These are phyloP conservation scores for Nannochloropsis granulata DNA, from an alignment of 108 stramenopile genomes.

Conservation along the genomic window DNA sequence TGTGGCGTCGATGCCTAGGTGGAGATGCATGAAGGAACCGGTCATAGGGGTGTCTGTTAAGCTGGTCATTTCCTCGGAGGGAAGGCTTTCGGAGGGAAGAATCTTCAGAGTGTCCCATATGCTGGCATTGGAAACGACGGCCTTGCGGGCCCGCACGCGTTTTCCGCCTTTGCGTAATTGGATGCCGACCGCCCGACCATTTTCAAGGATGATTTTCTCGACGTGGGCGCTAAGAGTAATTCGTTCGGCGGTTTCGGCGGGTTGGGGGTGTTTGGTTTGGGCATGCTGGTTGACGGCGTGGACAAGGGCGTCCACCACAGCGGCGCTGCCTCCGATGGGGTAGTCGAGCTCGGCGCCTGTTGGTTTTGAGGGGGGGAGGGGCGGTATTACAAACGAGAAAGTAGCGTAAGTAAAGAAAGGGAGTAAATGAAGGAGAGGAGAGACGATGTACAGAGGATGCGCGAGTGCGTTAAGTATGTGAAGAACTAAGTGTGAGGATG, in stretches of 20 bases:
- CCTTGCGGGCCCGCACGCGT: constrained; percentile 52
- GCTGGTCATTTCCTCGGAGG: background rate
- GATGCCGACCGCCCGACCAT: constrained; percentile 53
- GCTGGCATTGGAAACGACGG: constrained; percentile 75
- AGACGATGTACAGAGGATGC: too few relatives aligned
- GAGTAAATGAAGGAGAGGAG: too few relatives aligned
- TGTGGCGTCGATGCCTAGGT: constrained; percentile 68
- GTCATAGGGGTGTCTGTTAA: background rate
- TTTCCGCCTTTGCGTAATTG: constrained; percentile 34
- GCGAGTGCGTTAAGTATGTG: too few relatives aligned
- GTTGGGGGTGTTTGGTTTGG: background rate
- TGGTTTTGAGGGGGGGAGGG: background rate
- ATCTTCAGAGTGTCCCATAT: constrained; percentile 55
- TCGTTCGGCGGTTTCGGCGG: background rate
- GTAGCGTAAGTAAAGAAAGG: too few relatives aligned
- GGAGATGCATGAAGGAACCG: constrained; percentile 73
- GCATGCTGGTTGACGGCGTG: constrained; percentile 49
- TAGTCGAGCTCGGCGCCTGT: constrained; percentile 61
- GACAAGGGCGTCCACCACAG: constrained; percentile 64
- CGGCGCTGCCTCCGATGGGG: constrained; percentile 55
- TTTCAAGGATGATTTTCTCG: constrained; percentile 52
- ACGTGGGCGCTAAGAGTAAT: background rate
- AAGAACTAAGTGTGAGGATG: too few relatives aligned
- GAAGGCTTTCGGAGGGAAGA: constrained; percentile 31
- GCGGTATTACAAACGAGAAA: too few relatives aligned